Base-by-base conservation (phyloP, 495 filamentous ascomycete species). In the Pyrenula massariospora region DNA sequence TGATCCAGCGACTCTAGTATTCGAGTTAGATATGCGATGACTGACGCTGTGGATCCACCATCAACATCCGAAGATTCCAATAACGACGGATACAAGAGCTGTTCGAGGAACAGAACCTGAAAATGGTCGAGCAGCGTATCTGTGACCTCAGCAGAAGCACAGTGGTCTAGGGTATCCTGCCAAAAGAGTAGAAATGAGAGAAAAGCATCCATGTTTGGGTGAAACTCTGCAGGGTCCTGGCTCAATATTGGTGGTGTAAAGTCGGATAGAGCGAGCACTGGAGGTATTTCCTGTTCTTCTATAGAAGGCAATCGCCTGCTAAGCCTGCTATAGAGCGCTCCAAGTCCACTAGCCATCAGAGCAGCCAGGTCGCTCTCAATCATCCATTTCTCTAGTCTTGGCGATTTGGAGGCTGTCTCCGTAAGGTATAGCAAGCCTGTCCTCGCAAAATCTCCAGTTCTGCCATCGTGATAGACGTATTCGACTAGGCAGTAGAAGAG, bases 151-250 rank as follows among this genome's bases (percentile, higher is more conserved):
- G 80, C 75, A 0, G 92, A 96, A 59, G 83, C 83, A 70, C 93
- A 99, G 70, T 97, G 89, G 63, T 96, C 90, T 52, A 99, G 77
- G 15, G 95, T 89, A 68, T 99, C 93, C 64, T 99, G 93, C 94
- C 93, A 99, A 61, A 99, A 98, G 15, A 91, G 72, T 12, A 99
- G 75, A 63, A 96, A 92, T 12, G 93, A 95, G 23, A 99, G 79
- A 63, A 99, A 97, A 0, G 93, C 94, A 52, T 90, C 85, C 70
- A 98, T 80, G 60, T 95, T 85, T 5, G 79, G 75, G 56, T 88
- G 86, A 58, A 94, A 86, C 15, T 86, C 78, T 15, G 76, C 63
- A 54, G 85, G 11, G 72, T 68, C 1, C 65, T 71, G 48, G 69
- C 68, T 50, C 73, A 68, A 10, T 65, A 59, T 3, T 66, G 67